Conservation (phyloP, 768 basidiomycete species). For the Tylopilus intermedius region DNA sequence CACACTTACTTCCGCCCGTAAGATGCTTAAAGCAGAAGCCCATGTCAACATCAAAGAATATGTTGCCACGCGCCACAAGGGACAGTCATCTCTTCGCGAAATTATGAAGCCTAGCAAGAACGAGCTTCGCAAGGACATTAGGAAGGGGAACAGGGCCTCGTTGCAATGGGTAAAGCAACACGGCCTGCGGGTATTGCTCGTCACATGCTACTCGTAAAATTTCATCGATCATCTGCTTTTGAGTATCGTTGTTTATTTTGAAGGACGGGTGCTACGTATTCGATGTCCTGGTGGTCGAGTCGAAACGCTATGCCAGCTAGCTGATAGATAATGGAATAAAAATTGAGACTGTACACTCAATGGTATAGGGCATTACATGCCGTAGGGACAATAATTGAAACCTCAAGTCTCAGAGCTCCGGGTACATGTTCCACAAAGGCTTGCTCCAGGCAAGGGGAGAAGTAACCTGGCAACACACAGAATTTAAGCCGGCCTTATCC, state of each 20-base stretch:
- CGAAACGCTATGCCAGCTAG: neutral
- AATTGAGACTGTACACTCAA: neutral
- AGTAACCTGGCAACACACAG: neutral
- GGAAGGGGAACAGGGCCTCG: slow-evolving; percentile 43
- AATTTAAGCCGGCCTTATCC: neutral
- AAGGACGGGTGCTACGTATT: neutral
- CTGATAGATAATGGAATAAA: slow-evolving; percentile 1
- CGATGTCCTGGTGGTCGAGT: neutral
- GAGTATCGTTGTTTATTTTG: neutral
- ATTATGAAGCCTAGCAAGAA: slow-evolving; percentile 59
- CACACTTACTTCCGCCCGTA: slow-evolving; percentile 63
- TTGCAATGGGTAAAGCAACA: slow-evolving; percentile 58
- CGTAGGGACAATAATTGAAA: slow-evolving; percentile 4
- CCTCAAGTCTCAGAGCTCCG: too few relatives aligned
- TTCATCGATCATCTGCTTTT: too few relatives aligned
- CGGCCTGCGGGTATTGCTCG: slow-evolving; percentile 60
- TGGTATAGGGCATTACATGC: slow-evolving; percentile 23
- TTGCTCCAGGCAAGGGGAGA: slow-evolving; percentile 9
- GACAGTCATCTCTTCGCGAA: slow-evolving; percentile 53
- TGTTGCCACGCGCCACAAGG: slow-evolving; percentile 58
- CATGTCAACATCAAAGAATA: slow-evolving; percentile 76
- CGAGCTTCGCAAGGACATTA: slow-evolving; percentile 59
- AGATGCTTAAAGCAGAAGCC: slow-evolving; percentile 56
- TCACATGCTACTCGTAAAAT: slow-evolving; percentile 37
- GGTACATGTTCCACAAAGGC: neutral